Conservation (phyloP, 805 yeast species). For the Myxozyma melibiosi region DNA sequence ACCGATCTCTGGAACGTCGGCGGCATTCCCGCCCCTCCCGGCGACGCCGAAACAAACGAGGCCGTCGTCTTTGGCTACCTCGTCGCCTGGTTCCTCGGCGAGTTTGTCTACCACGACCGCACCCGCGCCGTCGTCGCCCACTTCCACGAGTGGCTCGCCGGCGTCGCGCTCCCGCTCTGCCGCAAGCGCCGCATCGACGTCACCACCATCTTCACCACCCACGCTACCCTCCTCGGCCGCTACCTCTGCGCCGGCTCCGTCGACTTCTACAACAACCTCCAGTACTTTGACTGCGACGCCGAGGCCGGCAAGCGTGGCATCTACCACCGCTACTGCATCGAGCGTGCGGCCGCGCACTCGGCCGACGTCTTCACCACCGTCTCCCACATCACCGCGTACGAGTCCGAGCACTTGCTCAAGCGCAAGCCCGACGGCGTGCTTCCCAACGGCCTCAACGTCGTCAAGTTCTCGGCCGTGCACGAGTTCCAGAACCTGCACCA, state of each 20-base stretch:
- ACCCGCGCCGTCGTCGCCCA: constrained; percentile 90
- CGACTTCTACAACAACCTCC: constrained; percentile 90
- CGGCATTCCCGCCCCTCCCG: constrained; percentile 91
- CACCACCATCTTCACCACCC: constrained; percentile 95
- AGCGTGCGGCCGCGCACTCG: constrained; percentile 92
- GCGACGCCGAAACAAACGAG: constrained; percentile 85
- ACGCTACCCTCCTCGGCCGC: constrained; percentile 93
- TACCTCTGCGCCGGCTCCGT: constrained; percentile 95
- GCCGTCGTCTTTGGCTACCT: constrained; percentile 90
- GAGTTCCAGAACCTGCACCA: constrained; percentile 98
- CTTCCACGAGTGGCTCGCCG: constrained; percentile 98
- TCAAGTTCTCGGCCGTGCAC: constrained; percentile 95
- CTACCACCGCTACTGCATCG: constrained; percentile 95
- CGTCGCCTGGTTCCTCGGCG: constrained; percentile 97
- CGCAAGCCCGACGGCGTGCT: constrained; percentile 97
- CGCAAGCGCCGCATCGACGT: constrained; percentile 89
- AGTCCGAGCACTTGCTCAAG: constrained; percentile 86
- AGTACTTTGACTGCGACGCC: constrained; percentile 88
- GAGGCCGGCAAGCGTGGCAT: constrained; percentile 98
- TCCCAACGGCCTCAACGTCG: constrained; percentile 94
- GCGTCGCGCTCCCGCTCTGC: constrained; percentile 91
- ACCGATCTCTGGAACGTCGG: constrained; percentile 87
- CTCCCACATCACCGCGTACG: constrained; percentile 95
- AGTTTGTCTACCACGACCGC: constrained; percentile 78
- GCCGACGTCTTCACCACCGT: constrained; percentile 98